Evolutionary conservation across 257 asterid genomes (phyloP).

Genomic region (Agastache rugosa): DNA sequence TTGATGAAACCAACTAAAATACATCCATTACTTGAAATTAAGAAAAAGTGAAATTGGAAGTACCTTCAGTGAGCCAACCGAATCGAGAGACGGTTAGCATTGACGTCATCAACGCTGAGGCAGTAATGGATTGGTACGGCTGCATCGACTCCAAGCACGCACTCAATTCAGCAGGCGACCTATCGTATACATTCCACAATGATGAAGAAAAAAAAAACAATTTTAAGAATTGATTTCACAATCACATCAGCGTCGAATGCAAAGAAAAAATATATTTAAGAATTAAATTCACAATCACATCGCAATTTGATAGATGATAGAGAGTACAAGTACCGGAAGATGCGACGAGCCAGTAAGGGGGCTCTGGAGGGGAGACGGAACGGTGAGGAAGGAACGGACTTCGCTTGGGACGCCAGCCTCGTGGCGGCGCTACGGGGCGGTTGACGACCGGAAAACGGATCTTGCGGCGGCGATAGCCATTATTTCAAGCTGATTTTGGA

Average conservation of each 20-base stretch:
- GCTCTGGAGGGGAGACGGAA: slow-evolving; percentile 64
- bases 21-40: no score
- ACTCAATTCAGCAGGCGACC: slow-evolving; percentile 78
- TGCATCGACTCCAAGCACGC: slow-evolving; percentile 83
- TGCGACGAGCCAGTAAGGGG: slow-evolving; percentile 58
- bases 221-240: background rate
- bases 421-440: slow-evolving; percentile 72
- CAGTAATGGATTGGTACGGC: slow-evolving; percentile 85
- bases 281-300: background rate
- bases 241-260: background rate
- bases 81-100: slow-evolving; percentile 81
- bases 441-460: slow-evolving; percentile 73
- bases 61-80: slow-evolving; percentile 93
- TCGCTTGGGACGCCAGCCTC: slow-evolving; percentile 60
- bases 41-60: background rate
- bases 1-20: no score
- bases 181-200: slow-evolving; percentile 35
- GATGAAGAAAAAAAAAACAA: background rate
- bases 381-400: slow-evolving; percentile 63
- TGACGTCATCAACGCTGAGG: slow-evolving; percentile 95
- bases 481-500: slow-evolving; percentile 24
- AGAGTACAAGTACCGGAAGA: slow-evolving; percentile 56
- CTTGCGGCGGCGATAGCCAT: slow-evolving; percentile 69
- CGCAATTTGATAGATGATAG: background rate
- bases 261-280: no score